A percentile compares a stretch with the other conserved stretches of the same genome.
These are phyloP conservation scores for Kodamaea ohmeri DNA, from an alignment of 1,139 yeast species.

Conservation along the genomic window DNA sequence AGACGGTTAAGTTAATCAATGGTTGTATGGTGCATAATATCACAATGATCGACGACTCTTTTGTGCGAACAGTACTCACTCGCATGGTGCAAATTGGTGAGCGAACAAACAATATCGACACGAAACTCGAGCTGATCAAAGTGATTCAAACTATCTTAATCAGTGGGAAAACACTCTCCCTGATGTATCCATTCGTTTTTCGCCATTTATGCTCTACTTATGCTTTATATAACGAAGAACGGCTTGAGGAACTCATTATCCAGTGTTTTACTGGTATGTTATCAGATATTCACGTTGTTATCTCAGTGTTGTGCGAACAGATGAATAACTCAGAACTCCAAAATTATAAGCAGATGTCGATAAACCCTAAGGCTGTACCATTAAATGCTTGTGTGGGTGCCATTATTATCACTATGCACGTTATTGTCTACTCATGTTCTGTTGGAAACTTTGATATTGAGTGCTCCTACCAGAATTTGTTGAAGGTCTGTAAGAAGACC, in stretches of 20 bases:
- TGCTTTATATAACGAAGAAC: slow-evolving; percentile 22
- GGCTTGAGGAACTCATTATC: not conserved
- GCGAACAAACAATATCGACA: slow-evolving; percentile 38
- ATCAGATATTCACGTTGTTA: not conserved
- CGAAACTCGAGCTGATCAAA: slow-evolving; percentile 43
- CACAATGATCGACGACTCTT: slow-evolving; percentile 41
- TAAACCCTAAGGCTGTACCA: slow-evolving; percentile 8
- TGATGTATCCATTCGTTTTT: slow-evolving; percentile 36
- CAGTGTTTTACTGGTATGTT: not conserved
- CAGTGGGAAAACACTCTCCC: slow-evolving; percentile 48
- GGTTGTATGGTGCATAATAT: slow-evolving; percentile 51
- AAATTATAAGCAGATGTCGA: slow-evolving; percentile 13
- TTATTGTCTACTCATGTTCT: slow-evolving; percentile 20
- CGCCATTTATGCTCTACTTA: slow-evolving; percentile 53
- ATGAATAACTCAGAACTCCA: slow-evolving; percentile 29
- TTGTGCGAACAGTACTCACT: slow-evolving; percentile 33
- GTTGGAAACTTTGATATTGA: slow-evolving; percentile 19
- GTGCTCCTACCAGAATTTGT: slow-evolving; percentile 22
- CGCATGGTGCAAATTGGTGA: slow-evolving; percentile 39
- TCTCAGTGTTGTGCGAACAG: slow-evolving; percentile 21
- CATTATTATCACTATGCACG: slow-evolving; percentile 27
- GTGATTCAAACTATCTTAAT: slow-evolving; percentile 46
- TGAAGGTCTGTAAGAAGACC: slow-evolving; percentile 25
- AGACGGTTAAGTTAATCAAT: slow-evolving; percentile 35
- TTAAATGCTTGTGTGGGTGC: slow-evolving; percentile 52